Conservation (phyloP, 192 early-diverging fungal genomes). For the Funneliformis mosseae region DNA sequence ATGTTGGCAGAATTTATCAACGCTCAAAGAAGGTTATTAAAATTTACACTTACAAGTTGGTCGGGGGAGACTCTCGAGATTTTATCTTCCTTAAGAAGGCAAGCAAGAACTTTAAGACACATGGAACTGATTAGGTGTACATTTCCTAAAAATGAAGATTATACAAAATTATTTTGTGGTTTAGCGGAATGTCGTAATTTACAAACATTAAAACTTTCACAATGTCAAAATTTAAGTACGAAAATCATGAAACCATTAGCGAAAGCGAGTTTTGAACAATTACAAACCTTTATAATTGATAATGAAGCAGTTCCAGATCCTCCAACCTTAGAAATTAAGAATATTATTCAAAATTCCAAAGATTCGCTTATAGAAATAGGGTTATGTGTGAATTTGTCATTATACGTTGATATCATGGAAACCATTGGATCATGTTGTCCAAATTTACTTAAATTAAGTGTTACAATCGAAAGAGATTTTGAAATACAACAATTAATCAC, state of each 20-base stretch:
- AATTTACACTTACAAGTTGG: slow-evolving; percentile 12
- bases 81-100: neutral
- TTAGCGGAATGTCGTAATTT: slow-evolving; percentile 19
- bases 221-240: slow-evolving; percentile 10
- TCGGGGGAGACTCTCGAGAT: neutral
- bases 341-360: slow-evolving; percentile 1
- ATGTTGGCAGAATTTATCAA: slow-evolving; percentile 4
- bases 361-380: slow-evolving; percentile 1
- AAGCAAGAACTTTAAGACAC: neutral
- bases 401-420: slow-evolving; percentile 1
- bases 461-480: neutral
- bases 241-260: slow-evolving; percentile 18
- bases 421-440: slow-evolving; percentile 13
- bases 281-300: slow-evolving; percentile 9
- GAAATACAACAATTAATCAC: slow-evolving; percentile 1
- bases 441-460: neutral
- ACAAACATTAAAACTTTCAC: slow-evolving; percentile 8
- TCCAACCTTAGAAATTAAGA: neutral
- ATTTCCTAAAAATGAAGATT: neutral
- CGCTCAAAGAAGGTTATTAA: neutral
- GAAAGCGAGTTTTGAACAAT: neutral
- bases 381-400: neutral
- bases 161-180: neutral
- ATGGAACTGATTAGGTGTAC: slow-evolving; percentile 7
- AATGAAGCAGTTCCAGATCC: neutral